Percentiles rank a stretch among this genome's conserved stretches.
These are phyloP conservation scores for Pythium brachiatum DNA, from an alignment of 352 stramenopile species.

Conservation along the genomic window DNA sequence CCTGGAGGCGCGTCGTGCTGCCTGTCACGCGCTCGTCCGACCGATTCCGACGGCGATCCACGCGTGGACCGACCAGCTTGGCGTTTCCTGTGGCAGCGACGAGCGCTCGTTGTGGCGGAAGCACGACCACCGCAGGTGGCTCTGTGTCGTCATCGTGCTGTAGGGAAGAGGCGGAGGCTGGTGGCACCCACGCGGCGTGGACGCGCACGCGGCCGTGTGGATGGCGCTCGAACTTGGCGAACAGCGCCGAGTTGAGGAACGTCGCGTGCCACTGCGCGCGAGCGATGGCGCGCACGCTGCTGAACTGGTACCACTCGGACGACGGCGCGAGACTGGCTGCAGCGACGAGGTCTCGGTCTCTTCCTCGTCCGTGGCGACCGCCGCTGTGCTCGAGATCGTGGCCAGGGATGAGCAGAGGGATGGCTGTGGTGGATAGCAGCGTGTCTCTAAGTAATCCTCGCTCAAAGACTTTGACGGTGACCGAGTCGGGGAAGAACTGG, in stretches of 20 bases:
- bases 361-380: neutral
- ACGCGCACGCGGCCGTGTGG: constrained; percentile 51
- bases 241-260: constrained; percentile 53
- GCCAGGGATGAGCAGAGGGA: constrained; percentile 54
- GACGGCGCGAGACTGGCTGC: constrained; percentile 47
- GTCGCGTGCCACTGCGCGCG: constrained; percentile 49
- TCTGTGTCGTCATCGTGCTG: neutral
- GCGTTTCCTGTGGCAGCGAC: constrained; percentile 10
- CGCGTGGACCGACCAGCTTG: constrained; percentile 25
- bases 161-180: neutral
- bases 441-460: constrained; percentile 32
- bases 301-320: constrained; percentile 79
- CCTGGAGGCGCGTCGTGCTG: neutral
- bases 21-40: neutral
- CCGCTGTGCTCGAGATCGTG: constrained; percentile 15
- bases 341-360: constrained; percentile 20
- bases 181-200: constrained; percentile 38
- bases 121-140: constrained; percentile 1
- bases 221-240: constrained; percentile 36
- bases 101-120: constrained; percentile 10
- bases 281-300: constrained; percentile 38
- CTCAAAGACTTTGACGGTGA: constrained; percentile 53
- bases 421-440: constrained; percentile 44
- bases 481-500: constrained; percentile 45
- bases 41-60: constrained; percentile 10